These are phyloP conservation scores for Lactifluus hygrophoroides DNA, from an alignment of 768 basidiomycete genomes.

Conservation along the genomic window DNA sequence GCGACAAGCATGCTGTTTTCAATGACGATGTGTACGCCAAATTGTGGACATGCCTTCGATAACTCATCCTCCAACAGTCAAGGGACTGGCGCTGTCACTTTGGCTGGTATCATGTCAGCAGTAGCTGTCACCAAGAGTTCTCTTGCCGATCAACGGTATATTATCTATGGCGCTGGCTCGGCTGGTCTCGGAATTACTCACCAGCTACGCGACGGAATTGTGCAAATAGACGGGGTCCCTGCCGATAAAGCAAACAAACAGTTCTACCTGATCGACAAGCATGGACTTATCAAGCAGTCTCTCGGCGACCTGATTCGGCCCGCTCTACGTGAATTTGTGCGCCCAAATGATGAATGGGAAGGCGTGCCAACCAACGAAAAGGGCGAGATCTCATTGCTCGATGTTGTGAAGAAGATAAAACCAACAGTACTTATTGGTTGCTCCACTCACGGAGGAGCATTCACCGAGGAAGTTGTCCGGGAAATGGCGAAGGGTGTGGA, in stretches of 20 bases:
- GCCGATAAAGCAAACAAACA: conserved; percentile 48
- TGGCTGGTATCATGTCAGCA: conserved; percentile 61
- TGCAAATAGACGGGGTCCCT: conserved; percentile 40
- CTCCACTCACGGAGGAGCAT: conserved; percentile 70
- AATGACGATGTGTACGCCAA: conserved; percentile 72
- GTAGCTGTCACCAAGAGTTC: conserved; percentile 54
- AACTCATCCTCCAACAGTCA: conserved; percentile 35
- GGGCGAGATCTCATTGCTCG: conserved; percentile 46
- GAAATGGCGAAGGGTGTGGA: conserved; percentile 62
- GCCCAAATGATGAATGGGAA: conserved; percentile 50
- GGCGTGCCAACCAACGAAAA: conserved; percentile 29
- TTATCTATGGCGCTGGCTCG: conserved; percentile 75
- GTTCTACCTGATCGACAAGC: conserved; percentile 69
- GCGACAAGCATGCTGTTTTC: conserved; percentile 57
- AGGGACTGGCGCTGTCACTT: conserved; percentile 69
- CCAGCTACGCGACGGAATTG: conserved; percentile 72
- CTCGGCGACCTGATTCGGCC: conserved; percentile 39
- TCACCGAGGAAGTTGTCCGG: conserved; percentile 62
- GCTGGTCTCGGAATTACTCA: conserved; percentile 75
- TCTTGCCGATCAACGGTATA: conserved; percentile 65
- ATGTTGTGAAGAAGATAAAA: conserved; percentile 61
- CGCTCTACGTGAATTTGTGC: conserved; percentile 45
- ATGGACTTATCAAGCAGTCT: conserved; percentile 50
- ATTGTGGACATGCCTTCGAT: background rate
- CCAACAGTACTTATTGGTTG: conserved; percentile 84